phyloP scores from a whole-genome alignment of 257 asterid species.

The Jasminum sambac region DNA sequence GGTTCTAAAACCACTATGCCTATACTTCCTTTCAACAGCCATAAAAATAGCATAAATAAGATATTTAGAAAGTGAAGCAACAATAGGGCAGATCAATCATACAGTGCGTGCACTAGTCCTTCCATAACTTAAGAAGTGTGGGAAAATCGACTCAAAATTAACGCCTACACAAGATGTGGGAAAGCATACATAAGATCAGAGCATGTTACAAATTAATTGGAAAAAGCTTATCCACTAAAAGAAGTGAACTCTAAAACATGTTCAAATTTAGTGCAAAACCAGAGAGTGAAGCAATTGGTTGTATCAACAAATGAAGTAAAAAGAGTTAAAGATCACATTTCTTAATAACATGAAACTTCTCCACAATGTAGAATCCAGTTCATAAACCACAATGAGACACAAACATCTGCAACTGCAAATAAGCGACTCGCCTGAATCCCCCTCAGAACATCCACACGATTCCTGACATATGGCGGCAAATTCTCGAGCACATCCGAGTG shows the following conservation, averaged over 20 bases:
- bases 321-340: neutral
- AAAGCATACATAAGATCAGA: neutral
- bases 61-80: neutral
- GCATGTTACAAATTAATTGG: neutral
- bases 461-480: conserved; percentile 48
- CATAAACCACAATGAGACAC: neutral
- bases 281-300: neutral
- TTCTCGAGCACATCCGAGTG: conserved; percentile 60
- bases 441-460: conserved; percentile 62
- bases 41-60: neutral
- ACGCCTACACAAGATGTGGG: neutral
- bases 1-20: neutral
- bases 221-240: neutral
- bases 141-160: neutral
- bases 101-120: neutral
- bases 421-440: conserved; percentile 49
- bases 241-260: neutral
- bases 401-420: neutral
- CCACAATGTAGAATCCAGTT: neutral
- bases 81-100: neutral
- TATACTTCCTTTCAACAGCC: neutral
- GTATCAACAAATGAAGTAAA: neutral
- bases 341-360: neutral
- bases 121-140: neutral
- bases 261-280: neutral